Evolutionary conservation across 2,329 filamentous ascomycete species (phyloP).

Genomic region (Ceratocystis alfenasii): DNA sequence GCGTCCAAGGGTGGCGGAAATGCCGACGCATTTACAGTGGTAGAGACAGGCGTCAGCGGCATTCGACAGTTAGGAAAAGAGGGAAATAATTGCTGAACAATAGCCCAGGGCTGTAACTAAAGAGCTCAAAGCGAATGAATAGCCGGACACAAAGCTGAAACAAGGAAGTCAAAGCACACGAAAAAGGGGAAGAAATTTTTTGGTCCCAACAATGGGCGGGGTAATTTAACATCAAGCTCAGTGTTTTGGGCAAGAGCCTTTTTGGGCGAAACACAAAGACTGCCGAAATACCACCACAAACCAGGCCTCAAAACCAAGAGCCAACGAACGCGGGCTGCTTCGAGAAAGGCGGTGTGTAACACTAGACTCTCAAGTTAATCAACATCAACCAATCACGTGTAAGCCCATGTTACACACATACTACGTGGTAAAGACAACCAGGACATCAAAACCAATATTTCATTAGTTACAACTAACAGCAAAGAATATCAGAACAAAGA

Average conservation of each 20-base stretch:
- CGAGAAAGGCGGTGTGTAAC: not conserved
- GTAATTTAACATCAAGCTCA: no score
- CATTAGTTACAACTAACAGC: conserved; percentile 4
- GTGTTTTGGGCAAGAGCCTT: no score
- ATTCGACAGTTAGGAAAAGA: conserved; percentile 28
- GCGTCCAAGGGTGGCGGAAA: conserved; percentile 70
- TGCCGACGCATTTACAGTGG: conserved; percentile 59
- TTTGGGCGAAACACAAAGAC: no score
- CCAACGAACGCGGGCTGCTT: not conserved
- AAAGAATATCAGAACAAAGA: not conserved
- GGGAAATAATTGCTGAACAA: not conserved
- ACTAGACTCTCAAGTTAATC: not conserved
- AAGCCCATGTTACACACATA: not conserved
- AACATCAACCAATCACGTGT: not conserved
- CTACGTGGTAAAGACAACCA: not conserved
- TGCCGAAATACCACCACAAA: no score
- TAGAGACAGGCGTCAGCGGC: conserved; percentile 57
- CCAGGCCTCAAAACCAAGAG: no score
- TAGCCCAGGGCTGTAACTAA: not conserved
- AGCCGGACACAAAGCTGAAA: not conserved
- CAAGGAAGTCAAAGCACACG: no score
- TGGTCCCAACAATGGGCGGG: no score
- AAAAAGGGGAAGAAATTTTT: no score
- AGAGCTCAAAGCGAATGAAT: not conserved
- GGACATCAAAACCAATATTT: not conserved